Base-by-base conservation (phyloP, 177 flowering plant species). In the Telopea speciosissima region DNA sequence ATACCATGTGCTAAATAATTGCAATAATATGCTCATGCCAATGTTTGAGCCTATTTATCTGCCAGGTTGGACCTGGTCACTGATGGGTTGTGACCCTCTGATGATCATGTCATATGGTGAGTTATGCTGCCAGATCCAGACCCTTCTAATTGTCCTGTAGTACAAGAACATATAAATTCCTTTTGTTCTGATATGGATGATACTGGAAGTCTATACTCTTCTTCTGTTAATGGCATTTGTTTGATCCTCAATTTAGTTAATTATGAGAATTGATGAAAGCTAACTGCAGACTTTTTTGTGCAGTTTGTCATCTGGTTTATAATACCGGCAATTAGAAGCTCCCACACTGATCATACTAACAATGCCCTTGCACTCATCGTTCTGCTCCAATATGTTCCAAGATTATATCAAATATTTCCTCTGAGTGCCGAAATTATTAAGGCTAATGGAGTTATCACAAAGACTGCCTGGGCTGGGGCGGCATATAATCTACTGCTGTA, bases 401-500 rank as follows among this genome's bases (percentile, higher is more conserved):
- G 99, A 79, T 75, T 92, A 19, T 92, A 89, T 80, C 76, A 90
- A 63, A 92, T 94, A 68, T 92, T 90, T 75, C 99, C 97, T 8
- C 76, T 94, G 65, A 85, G 89, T 70, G 86, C 90, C 65, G 85
- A 86, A 79, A 86, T 94, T 63, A 83, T 91, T 62, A 90, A 88
- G 83, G 93, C 97, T 28, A 88, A 87, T 62, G 97, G 99, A 75
- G 85, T 94, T 65, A 96, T 94, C 66, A 91, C 97, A 21, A 89
- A 86, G 79, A 94, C 97, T 75, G 96, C 97, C 40, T 94, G 97
- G 99, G 99, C 96, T 8, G 99, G 99, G 26, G 99, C 97, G 75
- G 97, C 90, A 0, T 94, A 90, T 77, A 94, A 90, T 84, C 86
- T 92, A 67, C 74, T 94, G n/a, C 79, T 90, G 60, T 94, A 89